Percentiles rank a stretch among this genome's conserved stretches.
These are phyloP conservation scores for Oldenlandia corymbosa DNA, from an alignment of 257 asterid species.

Conservation along the genomic window DNA sequence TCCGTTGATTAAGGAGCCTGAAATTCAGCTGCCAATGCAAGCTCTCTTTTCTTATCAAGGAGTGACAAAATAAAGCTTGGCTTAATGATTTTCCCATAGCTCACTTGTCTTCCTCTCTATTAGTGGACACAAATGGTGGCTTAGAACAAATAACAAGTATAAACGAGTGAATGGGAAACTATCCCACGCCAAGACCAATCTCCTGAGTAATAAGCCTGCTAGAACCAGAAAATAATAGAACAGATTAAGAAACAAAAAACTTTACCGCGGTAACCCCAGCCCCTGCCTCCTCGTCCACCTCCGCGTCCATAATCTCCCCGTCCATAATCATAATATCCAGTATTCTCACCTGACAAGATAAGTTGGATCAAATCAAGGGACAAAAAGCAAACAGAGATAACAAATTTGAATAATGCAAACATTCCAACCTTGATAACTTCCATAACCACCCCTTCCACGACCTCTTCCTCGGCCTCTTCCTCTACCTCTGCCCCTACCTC, in stretches of 20 bases:
- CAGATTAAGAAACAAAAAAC: neutral
- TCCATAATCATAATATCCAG: conserved; percentile 28
- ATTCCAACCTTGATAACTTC: conserved; percentile 38
- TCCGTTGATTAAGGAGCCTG: no score
- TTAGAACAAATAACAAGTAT: neutral
- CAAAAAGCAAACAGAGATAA: neutral
- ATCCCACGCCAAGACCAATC: neutral
- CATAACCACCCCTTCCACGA: conserved; percentile 34
- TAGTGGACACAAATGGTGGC: no score
- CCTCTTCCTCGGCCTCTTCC: conserved; percentile 38
- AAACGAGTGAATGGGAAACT: neutral
- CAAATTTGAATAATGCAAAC: neutral
- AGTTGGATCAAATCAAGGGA: neutral
- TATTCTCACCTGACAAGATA: conserved; percentile 16
- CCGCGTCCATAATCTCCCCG: conserved; percentile 41
- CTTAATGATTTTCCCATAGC: neutral
- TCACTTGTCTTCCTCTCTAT: neutral
- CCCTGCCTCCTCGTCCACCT: conserved; percentile 44
- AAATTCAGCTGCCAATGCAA: no score
- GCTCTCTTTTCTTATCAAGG: no score
- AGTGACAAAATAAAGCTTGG: neutral
- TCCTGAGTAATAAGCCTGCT: no score
- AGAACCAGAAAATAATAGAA: neutral
- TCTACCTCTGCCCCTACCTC: conserved; percentile 31
- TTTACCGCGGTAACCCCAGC: conserved; percentile 48